Evolutionary conservation across 2,329 filamentous ascomycete species (phyloP).

Genomic region (Pyricularia sp.): DNA sequence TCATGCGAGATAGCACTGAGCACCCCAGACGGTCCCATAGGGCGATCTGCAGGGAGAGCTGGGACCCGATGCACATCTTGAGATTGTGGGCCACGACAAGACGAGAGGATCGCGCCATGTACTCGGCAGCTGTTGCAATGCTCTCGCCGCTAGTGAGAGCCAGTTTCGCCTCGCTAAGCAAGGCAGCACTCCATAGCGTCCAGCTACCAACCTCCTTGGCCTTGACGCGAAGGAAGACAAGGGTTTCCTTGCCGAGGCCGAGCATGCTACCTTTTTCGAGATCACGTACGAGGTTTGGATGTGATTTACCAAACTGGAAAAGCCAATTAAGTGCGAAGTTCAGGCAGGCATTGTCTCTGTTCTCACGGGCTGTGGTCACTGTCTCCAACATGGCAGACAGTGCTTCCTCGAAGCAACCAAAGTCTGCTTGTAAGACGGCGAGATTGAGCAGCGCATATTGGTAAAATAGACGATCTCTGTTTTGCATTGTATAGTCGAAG

Average conservation of each 20-base stretch:
- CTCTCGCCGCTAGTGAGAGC: constrained; percentile 59
- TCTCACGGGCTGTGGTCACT: constrained; percentile 86
- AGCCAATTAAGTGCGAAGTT: constrained; percentile 96
- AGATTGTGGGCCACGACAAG: constrained; percentile 68
- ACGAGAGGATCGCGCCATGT: constrained; percentile 70
- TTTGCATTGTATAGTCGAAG: constrained; percentile 92
- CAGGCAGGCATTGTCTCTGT: constrained; percentile 79
- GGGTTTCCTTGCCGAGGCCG: constrained; percentile 65
- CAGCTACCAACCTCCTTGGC: constrained; percentile 80
- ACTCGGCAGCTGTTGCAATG: constrained; percentile 53
- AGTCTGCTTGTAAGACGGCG: constrained; percentile 86
- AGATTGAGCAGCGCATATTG: constrained; percentile 92
- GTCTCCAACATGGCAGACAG: constrained; percentile 92
- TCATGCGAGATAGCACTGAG: constrained; percentile 38
- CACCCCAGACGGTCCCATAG: constrained; percentile 66
- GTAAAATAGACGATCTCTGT: constrained; percentile 70
- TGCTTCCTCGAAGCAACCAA: constrained; percentile 80
- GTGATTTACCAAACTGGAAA: constrained; percentile 77
- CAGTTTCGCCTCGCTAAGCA: constrained; percentile 77
- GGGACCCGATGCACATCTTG: constrained; percentile 57
- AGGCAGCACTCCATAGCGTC: constrained; percentile 67
- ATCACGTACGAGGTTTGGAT: constrained; percentile 59
- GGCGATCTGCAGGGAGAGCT: constrained; percentile 53
- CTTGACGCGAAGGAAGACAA: constrained; percentile 73
- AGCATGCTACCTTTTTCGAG: constrained; percentile 50